Conservation (phyloP, 225 moss, liverwort and hornwort species). For the Bryum argenteum region DNA sequence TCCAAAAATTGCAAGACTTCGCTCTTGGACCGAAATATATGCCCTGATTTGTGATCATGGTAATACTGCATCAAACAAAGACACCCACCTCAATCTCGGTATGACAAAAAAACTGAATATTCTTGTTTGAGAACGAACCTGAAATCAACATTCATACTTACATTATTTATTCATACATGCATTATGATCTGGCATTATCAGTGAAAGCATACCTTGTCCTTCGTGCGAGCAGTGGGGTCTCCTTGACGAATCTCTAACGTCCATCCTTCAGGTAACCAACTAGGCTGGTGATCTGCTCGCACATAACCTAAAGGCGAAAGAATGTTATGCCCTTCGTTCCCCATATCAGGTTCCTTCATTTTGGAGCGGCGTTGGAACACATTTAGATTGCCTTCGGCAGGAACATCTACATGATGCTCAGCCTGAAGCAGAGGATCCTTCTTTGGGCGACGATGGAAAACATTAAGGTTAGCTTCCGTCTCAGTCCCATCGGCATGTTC, state of each 20-base stretch:
- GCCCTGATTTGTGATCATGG: constrained; percentile 35
- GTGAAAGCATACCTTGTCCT: constrained; percentile 34
- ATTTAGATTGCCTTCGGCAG: constrained; percentile 12
- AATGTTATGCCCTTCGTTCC: constrained; percentile 1
- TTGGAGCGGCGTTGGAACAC: constrained; percentile 30
- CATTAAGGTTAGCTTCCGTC: not conserved
- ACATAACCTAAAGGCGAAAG: constrained; percentile 21
- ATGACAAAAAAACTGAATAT: not conserved
- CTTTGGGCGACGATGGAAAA: constrained; percentile 18
- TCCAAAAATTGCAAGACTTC: constrained; percentile 38
- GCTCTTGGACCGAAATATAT: constrained; percentile 37
- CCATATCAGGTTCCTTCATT: not conserved
- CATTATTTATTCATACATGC: too few relatives aligned
- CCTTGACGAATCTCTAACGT: constrained; percentile 36
- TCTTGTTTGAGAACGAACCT: not conserved
- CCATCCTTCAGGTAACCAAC: constrained; percentile 49
- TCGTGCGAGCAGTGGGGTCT: constrained; percentile 12
- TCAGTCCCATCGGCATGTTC: constrained; percentile 2
- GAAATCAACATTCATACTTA: not conserved
- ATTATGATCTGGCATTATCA: too few relatives aligned
- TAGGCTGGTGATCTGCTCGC: constrained; percentile 25
- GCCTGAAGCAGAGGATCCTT: not conserved
- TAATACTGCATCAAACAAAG: constrained; percentile 42
- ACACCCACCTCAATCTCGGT: not conserved
- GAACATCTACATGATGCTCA: not conserved